A percentile compares a stretch with the other conserved stretches of the same genome.
These are phyloP conservation scores for Penicillium sp. DNA, from an alignment of 2,329 filamentous ascomycete genomes.

Conservation along the genomic window DNA sequence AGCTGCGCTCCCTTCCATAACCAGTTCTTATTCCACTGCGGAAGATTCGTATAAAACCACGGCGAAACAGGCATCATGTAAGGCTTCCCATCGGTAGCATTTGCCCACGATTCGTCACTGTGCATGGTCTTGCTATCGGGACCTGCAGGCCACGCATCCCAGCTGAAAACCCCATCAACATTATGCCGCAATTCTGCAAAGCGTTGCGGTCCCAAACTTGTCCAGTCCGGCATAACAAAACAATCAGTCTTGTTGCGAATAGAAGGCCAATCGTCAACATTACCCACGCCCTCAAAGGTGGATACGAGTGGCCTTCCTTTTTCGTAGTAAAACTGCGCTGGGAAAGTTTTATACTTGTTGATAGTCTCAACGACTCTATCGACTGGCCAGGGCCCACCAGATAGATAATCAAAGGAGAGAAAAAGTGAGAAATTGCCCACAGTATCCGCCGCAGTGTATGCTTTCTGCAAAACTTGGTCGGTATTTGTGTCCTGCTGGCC, in stretches of 20 bases:
- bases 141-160: conserved; percentile 42
- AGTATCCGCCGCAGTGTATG: conserved; percentile 24
- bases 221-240: conserved; percentile 48
- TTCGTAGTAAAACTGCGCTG: conserved; percentile 28
- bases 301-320: conserved; percentile 34
- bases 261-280: conserved; percentile 39
- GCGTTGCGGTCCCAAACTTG: conserved; percentile 29
- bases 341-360: conserved; percentile 21
- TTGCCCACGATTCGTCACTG: conserved; percentile 39
- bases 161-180: conserved; percentile 40
- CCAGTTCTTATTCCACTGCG: conserved; percentile 59
- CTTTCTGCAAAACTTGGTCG: conserved; percentile 19
- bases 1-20: conserved; percentile 58
- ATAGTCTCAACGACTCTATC: conserved; percentile 25
- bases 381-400: conserved; percentile 28
- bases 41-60: conserved; percentile 57
- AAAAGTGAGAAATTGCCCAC: conserved; percentile 30
- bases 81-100: conserved; percentile 30
- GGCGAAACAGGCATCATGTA: conserved; percentile 56
- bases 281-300: conserved; percentile 44
- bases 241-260: conserved; percentile 25
- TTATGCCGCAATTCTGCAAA: conserved; percentile 23
- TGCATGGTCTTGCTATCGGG: conserved; percentile 34
- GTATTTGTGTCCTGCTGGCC: conserved; percentile 25
- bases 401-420: conserved; percentile 36